These are phyloP conservation scores for Ganoderma resinaceum DNA, from an alignment of 1,284 basidiomycete species.

Conservation along the genomic window DNA sequence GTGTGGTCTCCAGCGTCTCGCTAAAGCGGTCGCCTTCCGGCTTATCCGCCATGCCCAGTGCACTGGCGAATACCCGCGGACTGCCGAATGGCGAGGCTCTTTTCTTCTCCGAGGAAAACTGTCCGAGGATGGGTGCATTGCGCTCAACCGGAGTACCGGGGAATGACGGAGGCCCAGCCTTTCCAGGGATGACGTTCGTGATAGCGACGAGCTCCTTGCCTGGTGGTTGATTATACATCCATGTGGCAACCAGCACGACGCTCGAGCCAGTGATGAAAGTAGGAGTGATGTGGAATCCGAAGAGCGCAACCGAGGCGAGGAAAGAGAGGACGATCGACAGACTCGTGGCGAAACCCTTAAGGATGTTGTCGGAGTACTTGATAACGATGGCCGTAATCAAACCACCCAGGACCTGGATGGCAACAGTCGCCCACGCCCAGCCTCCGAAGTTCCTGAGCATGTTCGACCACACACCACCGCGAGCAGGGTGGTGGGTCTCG, in stretches of 20 bases:
- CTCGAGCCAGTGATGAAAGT: constrained; percentile 85
- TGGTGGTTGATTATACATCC: constrained; percentile 83
- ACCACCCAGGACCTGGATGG: constrained; percentile 90
- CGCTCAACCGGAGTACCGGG: constrained; percentile 58
- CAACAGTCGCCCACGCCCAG: constrained; percentile 93
- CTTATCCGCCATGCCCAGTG: constrained; percentile 49
- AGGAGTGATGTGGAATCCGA: constrained; percentile 87
- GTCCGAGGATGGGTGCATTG: constrained; percentile 64
- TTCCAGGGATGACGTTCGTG: constrained; percentile 47
- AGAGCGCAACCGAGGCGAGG: constrained; percentile 87
- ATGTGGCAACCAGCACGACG: constrained; percentile 87
- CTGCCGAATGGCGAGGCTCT: constrained; percentile 59
- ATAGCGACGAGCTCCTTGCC: constrained; percentile 52
- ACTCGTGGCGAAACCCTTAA: constrained; percentile 95
- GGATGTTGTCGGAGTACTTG: constrained; percentile 89
- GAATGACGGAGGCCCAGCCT: constrained; percentile 44
- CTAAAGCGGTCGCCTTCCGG: constrained; percentile 46
- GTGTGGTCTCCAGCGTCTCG: constrained; percentile 58
- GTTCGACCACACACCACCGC: constrained; percentile 27
- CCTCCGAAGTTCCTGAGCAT: constrained; percentile 70
- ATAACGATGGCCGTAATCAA: constrained; percentile 89
- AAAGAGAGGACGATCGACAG: constrained; percentile 94
- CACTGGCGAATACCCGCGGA: constrained; percentile 53
- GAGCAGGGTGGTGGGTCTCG: constrained; percentile 38
- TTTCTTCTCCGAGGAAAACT: constrained; percentile 53